Conservation (phyloP, 2,329 filamentous ascomycete species). For the Talaromyces sp. region DNA sequence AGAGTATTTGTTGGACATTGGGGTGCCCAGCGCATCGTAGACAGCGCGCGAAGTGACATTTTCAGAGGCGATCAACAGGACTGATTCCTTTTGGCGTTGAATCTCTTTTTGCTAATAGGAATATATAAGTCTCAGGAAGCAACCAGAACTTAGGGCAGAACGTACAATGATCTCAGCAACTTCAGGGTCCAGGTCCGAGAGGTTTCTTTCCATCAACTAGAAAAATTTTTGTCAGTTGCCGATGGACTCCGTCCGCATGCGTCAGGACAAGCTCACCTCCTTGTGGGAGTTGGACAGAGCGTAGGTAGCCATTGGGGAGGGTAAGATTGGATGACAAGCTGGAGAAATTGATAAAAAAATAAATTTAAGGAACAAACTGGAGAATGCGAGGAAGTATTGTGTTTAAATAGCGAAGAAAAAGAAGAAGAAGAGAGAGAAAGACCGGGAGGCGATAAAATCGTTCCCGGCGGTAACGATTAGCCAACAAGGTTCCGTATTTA, state of each 20-base stretch:
- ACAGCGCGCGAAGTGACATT: conserved; percentile 98
- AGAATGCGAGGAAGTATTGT: background rate
- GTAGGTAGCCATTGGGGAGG: conserved; percentile 47
- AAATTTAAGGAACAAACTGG: background rate
- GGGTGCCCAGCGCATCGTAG: conserved; percentile 91
- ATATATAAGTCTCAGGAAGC: background rate
- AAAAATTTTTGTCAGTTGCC: background rate
- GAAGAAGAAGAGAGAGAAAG: background rate
- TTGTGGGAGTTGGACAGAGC: conserved; percentile 63
- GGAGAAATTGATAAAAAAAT: background rate
- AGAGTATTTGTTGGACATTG: conserved; percentile 99
- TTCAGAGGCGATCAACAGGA: conserved; percentile 97
- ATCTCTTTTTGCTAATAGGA: conserved; percentile 73
- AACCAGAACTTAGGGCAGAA: conserved; percentile 12
- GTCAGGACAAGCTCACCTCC: conserved; percentile 48
- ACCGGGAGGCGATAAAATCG: conserved; percentile 4
- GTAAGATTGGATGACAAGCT: conserved; percentile 1
- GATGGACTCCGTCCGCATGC: background rate
- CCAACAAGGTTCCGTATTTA: background rate
- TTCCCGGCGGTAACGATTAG: background rate
- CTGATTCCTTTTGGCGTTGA: conserved; percentile 95
- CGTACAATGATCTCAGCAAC: conserved; percentile 94
- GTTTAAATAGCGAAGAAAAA: background rate
- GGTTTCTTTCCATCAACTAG: conserved; percentile 92
- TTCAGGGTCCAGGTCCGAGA: conserved; percentile 87